Base-by-base conservation (phyloP, 2,329 filamentous ascomycete genomes). In the Cercospora nicotianae region DNA sequence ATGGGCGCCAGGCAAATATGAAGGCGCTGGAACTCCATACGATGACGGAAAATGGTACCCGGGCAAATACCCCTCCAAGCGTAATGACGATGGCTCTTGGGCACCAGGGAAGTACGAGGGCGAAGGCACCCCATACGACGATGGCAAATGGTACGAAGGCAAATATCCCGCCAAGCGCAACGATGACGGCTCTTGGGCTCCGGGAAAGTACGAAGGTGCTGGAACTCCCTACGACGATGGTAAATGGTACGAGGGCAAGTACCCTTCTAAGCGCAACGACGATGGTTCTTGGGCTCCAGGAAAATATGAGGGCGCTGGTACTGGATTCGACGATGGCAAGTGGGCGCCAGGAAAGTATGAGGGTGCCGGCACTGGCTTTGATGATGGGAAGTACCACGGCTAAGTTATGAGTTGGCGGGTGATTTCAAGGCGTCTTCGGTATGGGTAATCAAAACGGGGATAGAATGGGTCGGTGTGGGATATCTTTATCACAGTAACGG, bases 341-440 rank as follows among this genome's bases (percentile, higher is more conserved):
- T 58, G 55, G 55, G 26, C 55, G 26, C 55, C 55, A 58, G 55
- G 55, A 20, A 58, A 58, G 18, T 33, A 58, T 18, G 55, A 58
- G 55, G 55, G 55, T 2, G 28, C 55, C 6, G 55, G 55, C 18
- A 58, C 55, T 36, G 30, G 30, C 28, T 59, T 59, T 7, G 55
- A 59, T 23, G 55, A 59, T 59, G 55, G 55, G 3, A 31, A 59
- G 18, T 62, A 31, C 39, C 36, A 62, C 16, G 48, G 48, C 48
- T 55, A 9, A 30, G 23, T 55, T 18, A 5, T 55, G 48, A 55
- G 5, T 28, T n/a, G 12, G 23, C 23, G 48, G 16, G 7, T 55
- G 16, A n/a, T 28, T 55, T 16, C n/a, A 1, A n/a, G 23, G 48
- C 48, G 48, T 26, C 6, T 26, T 26, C 20, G 48, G 48, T n/a